phyloP scores from a whole-genome alignment of 2,329 filamentous ascomycete genomes.

The Botrytis elliptica region DNA sequence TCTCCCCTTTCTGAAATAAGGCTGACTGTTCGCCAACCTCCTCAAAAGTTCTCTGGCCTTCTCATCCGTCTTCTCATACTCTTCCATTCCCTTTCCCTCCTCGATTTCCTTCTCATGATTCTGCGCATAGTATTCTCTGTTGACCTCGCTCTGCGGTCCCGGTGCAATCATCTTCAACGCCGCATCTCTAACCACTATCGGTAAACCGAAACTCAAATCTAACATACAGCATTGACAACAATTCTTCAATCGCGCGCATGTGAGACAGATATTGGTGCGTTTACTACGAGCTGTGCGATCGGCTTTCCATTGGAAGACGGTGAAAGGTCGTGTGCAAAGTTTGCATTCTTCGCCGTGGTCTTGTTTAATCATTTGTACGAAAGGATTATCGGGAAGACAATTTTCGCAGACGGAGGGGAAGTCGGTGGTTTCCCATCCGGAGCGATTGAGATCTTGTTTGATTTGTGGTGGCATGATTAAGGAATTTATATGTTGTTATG shows the following conservation, averaged over 20 bases:
- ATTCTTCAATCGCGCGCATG: conserved; percentile 95
- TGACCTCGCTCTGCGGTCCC: conserved; percentile 87
- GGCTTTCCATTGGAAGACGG: conserved; percentile 91
- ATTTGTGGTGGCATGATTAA: conserved; percentile 81
- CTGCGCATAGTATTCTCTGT: conserved; percentile 96
- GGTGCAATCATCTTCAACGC: conserved; percentile 97
- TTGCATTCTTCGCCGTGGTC: conserved; percentile 73
- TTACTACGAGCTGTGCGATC: conserved; percentile 90
- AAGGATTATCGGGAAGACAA: conserved; percentile 93
- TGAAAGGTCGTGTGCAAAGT: conserved; percentile 90
- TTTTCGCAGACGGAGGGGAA: conserved; percentile 87
- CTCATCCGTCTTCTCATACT: conserved; percentile 95
- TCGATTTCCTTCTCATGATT: conserved; percentile 96
- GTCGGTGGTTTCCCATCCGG: conserved; percentile 92
- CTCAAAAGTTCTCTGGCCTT: conserved; percentile 88
- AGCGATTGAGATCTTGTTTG: conserved; percentile 92
- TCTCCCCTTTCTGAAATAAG: conserved; percentile 88
- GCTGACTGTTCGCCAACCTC: conserved; percentile 84
- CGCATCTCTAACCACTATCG: conserved; percentile 91
- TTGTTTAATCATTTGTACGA: conserved; percentile 98
- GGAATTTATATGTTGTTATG: neutral
- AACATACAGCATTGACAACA: conserved; percentile 99
- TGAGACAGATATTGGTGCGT: conserved; percentile 92
- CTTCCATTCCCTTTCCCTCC: conserved; percentile 82
- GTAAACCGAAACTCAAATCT: conserved; percentile 91